These are phyloP conservation scores for Erysiphe pulchra DNA, from an alignment of 2,329 filamentous ascomycete species.

Conservation along the genomic window DNA sequence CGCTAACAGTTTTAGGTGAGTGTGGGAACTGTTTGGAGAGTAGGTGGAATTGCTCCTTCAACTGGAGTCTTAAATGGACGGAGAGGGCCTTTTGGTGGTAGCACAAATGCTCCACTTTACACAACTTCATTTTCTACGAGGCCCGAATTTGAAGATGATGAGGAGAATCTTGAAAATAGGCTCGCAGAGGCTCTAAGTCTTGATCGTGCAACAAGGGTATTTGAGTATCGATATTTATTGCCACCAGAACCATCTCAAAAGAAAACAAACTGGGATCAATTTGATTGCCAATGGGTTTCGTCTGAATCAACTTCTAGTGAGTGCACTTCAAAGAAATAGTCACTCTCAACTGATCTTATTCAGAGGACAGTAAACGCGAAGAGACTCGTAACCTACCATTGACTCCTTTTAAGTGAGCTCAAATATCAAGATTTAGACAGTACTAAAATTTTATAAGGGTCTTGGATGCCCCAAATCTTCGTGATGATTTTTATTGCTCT, in stretches of 20 bases:
- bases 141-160: conserved; percentile 27
- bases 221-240: conserved; percentile 23
- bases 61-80: conserved; percentile 33
- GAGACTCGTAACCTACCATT: conserved; percentile 29
- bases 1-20: conserved; percentile 23
- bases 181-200: conserved; percentile 64
- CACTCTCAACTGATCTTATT: background rate
- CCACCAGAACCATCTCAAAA: conserved; percentile 3
- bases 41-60: conserved; percentile 41
- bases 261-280: conserved; percentile 6
- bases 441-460: conserved; percentile 25
- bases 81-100: conserved; percentile 37
- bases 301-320: conserved; percentile 6
- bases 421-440: background rate
- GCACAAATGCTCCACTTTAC: conserved; percentile 45
- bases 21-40: conserved; percentile 46
- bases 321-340: background rate
- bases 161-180: conserved; percentile 43
- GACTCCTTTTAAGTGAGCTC: conserved; percentile 49
- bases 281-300: conserved; percentile 7
- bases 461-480: conserved; percentile 65
- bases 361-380: conserved; percentile 9
- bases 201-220: conserved; percentile 38
- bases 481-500: conserved; percentile 91
- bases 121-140: conserved; percentile 22